These are phyloP conservation scores for Xylaria flabelliformis DNA, from an alignment of 495 filamentous ascomycete genomes.

Conservation along the genomic window DNA sequence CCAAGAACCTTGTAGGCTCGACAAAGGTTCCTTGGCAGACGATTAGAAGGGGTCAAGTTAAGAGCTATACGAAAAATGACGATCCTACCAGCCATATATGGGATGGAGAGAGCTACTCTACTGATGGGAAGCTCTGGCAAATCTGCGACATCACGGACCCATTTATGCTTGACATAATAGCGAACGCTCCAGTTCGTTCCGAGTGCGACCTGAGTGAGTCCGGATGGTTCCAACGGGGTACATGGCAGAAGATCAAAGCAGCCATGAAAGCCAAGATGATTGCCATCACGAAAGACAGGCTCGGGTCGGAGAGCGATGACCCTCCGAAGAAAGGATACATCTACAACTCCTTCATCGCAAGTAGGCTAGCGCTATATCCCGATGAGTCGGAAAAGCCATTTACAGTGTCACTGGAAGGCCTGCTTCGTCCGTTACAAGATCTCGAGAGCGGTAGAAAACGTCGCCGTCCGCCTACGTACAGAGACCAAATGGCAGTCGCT, in stretches of 20 bases:
- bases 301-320: slow-evolving; percentile 60
- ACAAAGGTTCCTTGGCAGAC: slow-evolving; percentile 56
- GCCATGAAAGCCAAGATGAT: slow-evolving; percentile 85
- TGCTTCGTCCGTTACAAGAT: slow-evolving; percentile 39
- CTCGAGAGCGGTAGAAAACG: slow-evolving; percentile 29
- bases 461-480: slow-evolving; percentile 18
- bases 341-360: slow-evolving; percentile 38
- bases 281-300: slow-evolving; percentile 53
- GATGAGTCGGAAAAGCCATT: slow-evolving; percentile 38
- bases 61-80: slow-evolving; percentile 35
- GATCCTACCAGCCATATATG: slow-evolving; percentile 72
- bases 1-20: slow-evolving; percentile 49
- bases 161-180: slow-evolving; percentile 61
- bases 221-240: slow-evolving; percentile 83
- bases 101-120: slow-evolving; percentile 69
- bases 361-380: slow-evolving; percentile 32
- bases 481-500: not conserved
- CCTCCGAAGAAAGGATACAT: slow-evolving; percentile 37
- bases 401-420: slow-evolving; percentile 36
- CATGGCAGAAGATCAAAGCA: slow-evolving; percentile 77
- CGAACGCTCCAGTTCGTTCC: slow-evolving; percentile 50
- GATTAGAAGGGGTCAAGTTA: slow-evolving; percentile 41
- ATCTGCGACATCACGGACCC: slow-evolving; percentile 90
- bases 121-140: slow-evolving; percentile 89
- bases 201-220: slow-evolving; percentile 65